Evolutionary conservation across 345 rosid genomes (phyloP), one percentile per base, ranked within the genome.

Genomic region (Laguncularia racemosa): DNA sequence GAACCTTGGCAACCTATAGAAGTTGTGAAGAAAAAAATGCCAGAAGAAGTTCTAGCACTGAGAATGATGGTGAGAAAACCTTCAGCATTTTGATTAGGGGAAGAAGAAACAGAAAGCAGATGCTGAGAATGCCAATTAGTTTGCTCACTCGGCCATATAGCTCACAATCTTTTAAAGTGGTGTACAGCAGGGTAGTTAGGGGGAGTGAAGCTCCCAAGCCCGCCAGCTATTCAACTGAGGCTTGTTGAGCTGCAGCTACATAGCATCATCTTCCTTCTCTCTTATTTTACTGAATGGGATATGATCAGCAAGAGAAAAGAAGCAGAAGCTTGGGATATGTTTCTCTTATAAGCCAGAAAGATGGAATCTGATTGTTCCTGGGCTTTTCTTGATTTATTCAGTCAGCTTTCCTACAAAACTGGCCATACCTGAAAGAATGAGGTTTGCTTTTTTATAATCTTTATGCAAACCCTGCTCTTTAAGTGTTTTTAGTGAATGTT

Each of bases 61-160:
- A 78, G 69, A 54, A 15, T 53, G 86, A 81, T 38, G 73, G 72
- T 53, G 98, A 89, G 73, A 86, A 77, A 75, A 93, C 95, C 20
- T 83, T 93, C 72, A 85, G 96, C 83, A 85, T 93, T 76, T 82
- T 85, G 71, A 16, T 93, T 48, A 83, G 96, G 71, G 96, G 99
- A 54, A 89, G 81, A 71, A 71, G 96, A 73, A 89, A 87, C 73
- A 55, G 83, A 67, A 93, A 86, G 74, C 99, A 89, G 57, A 93
- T 87, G 18, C 69, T 93, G 71, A 83, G 96, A 65, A 83, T 93
- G 87, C 99, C 99, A 7, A 68, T 93, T 48, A 87, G 96, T 75
- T 75, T 89, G 70, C 96, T 93, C 16, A 89, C 68, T 76, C 81
- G 90, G 57, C 96, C 99, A 61, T 81, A 87, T 54, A 88, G 84